Base-by-base conservation (phyloP, 1,139 yeast genomes). In the Blastobotrys raffinosifermentans region DNA sequence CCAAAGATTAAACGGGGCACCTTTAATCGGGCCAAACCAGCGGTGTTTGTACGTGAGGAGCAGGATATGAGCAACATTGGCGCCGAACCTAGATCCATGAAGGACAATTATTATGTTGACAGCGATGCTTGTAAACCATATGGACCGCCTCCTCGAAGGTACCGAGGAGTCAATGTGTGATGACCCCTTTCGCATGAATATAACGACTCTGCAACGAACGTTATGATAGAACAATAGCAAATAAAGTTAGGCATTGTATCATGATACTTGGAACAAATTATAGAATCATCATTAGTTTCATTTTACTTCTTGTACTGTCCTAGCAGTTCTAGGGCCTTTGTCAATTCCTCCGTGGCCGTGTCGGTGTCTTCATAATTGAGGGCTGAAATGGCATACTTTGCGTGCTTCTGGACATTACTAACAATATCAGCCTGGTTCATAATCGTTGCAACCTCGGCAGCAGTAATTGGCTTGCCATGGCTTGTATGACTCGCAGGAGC, bases 331-430 rank as follows among this genome's bases (percentile, higher is more conserved):
- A 89, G 63, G 0, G 96, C 95, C 19, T 67, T 57, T 27, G 65
- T 62, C 29, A 91, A 67, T 59, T 91, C 94, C n/a, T 63, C 64
- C 34, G 81, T 75, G 0, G 97, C 97, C 0, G 97, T 91, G 4
- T 60, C 68, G 31, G 77, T 66, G 53, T 91, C 98, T 47, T 91
- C 97, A 58, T 87, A 91, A 57, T 87, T 89, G 50, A 91, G 70
- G 0, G 98, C 98, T 34, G 95, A 84, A 7, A 89, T 80, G 3
- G 96, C 97, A 59, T 80, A 91, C 58, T 81, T 84, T 35, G 96
- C 91, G 48, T 77, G 83, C 54, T 83, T 86, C 55, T 89, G 96
- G 0, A 87, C 83, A 47, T 70, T 66, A n/a, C 73, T 49, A 16
- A 82, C 76, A 26, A 71, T 66, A 42, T 82, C 86, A 14, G 81